Base-by-base conservation (phyloP, 805 yeast genomes). In the Wickerhamomyces alni region DNA sequence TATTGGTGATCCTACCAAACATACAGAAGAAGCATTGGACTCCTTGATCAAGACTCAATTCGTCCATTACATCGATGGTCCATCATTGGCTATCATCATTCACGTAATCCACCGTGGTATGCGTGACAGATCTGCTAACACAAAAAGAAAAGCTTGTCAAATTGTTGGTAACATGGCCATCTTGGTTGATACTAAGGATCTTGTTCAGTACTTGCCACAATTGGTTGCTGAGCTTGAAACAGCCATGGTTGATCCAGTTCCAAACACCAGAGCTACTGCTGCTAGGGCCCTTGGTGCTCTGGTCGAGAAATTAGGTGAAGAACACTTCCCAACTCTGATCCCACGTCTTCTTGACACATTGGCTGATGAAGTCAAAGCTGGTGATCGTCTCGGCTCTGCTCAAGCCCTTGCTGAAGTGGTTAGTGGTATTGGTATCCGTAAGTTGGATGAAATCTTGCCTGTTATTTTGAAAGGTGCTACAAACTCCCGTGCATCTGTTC, bases 131-230 rank as follows among this genome's bases (percentile, higher is more conserved):
- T 84, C 95, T n/a, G 97, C 98, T 0, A 71, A 80, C 32, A 86
- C 93, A 5, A 93, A 91, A 68, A 78, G 85, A 59, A 87, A 87
- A 61, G 91, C 98, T 0, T 89, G 98, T 62, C 97, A 93, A 63
- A 91, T 93, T 69, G 97, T 93, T 24, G 99, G 99, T 46, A 93
- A 93, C 57, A 93, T 93, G 98, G 88, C 98, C 2, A 87, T 93
- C 58, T 70, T 93, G 53, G 96, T 95, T 15, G 98, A 91, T 53
- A 71, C 87, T 15, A 77, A 75, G 50, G 99, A 93, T 59, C 70
- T 93, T 44, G 63, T 77, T 37, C 97, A 96, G 19, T 93, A 93
- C 63, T 67, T 93, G 53, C 74, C 79, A 17, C 76, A 79, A 32
- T 70, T 93, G 50, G 82, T 91, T 33, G 71, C 78, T 10, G 96